Evolutionary conservation across 2,329 filamentous ascomycete genomes (phyloP).

Genomic region (Myriosclerotinia scirpicola): DNA sequence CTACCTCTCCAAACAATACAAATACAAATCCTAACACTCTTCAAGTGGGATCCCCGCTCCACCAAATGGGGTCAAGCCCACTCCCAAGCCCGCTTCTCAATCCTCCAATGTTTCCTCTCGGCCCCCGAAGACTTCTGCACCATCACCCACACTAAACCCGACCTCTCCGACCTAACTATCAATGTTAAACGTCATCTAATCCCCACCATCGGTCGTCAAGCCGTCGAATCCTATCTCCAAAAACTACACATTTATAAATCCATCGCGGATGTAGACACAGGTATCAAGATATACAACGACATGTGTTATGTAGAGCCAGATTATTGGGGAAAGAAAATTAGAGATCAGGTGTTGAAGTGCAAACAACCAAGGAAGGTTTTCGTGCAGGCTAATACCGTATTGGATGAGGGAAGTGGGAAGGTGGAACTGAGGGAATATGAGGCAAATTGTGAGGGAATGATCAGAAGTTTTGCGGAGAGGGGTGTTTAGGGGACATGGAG

Average conservation of each 20-base stretch:
- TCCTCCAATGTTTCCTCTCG: constrained; percentile 79
- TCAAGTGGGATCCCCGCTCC: constrained; percentile 79
- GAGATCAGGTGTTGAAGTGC: constrained; percentile 71
- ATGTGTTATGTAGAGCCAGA: constrained; percentile 80
- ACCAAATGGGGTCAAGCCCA: constrained; percentile 92
- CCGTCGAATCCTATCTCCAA: constrained; percentile 83
- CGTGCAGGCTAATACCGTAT: constrained; percentile 85
- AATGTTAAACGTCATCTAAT: constrained; percentile 85
- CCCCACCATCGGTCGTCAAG: constrained; percentile 73
- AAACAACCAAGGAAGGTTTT: constrained; percentile 88
- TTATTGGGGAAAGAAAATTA: constrained; percentile 80
- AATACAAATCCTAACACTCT: neutral
- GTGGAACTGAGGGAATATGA: constrained; percentile 85
- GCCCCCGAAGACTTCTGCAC: constrained; percentile 86
- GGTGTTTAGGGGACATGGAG: constrained; percentile 28
- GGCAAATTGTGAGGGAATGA: constrained; percentile 74
- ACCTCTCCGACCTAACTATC: constrained; percentile 79
- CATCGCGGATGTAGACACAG: constrained; percentile 77
- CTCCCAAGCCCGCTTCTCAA: constrained; percentile 88
- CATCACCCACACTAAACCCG: constrained; percentile 66
- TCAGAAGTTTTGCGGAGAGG: constrained; percentile 76
- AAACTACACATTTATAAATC: constrained; percentile 92
- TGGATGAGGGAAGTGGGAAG: constrained; percentile 66
- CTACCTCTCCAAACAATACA: neutral
- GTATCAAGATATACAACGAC: constrained; percentile 75